phyloP scores from a whole-genome alignment of 257 asterid species.

The Solanum chiquidenum region DNA sequence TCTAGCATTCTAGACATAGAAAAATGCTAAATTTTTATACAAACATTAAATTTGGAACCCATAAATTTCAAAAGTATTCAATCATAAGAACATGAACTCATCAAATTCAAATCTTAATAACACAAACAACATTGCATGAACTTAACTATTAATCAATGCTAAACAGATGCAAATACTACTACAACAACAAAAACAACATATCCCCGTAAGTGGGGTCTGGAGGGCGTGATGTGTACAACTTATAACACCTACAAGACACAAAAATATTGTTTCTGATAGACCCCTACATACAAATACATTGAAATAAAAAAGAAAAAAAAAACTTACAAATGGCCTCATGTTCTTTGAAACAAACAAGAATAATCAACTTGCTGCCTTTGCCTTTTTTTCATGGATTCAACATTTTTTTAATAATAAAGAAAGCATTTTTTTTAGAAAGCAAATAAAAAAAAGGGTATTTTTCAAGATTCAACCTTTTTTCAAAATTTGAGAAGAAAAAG shows the following conservation, averaged over 20 bases:
- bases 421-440: background rate
- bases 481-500: background rate
- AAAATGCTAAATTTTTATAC: background rate
- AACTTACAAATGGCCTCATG: slow-evolving; percentile 17
- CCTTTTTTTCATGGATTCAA: background rate
- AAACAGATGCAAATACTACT: background rate
- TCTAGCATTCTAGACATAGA: background rate
- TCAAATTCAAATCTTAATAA: background rate
- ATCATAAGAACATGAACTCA: background rate
- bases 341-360: background rate
- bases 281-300: background rate
- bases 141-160: background rate
- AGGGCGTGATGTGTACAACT: background rate
- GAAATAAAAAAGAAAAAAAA: background rate
- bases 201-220: background rate
- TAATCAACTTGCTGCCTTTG: background rate
- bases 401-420: background rate
- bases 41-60: background rate
- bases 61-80: background rate
- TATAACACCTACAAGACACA: background rate
- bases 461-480: background rate
- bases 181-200: background rate
- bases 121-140: background rate
- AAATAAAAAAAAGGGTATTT: background rate
- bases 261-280: background rate